Base-by-base conservation (phyloP, 257 asterid species). In the Nicotiana tabacum region DNA sequence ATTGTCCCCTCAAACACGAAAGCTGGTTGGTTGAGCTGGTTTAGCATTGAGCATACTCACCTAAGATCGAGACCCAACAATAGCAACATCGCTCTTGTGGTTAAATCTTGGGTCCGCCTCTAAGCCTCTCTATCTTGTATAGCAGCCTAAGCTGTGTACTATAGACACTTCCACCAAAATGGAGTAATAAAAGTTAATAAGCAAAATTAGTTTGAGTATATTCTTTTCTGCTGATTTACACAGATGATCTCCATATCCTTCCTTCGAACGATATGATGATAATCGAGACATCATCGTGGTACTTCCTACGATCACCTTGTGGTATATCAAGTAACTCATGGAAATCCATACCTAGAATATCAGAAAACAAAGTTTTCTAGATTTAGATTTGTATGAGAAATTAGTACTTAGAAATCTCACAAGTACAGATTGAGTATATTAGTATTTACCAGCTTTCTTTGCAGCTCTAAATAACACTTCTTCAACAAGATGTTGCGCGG, bases 401-500 rank as follows among this genome's bases (percentile, higher is more conserved):
- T 74, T 43, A 5, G 78, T 21, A 21, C 13, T 43, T 5, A 11
- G 35, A 6, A 3, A 11, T 13, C 43, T 48, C 62, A 48, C 0
- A 13, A 58, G 37, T 29, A 39, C 5, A 51, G 64, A 37, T 39
- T 43, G 51, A 43, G 51, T 43, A 39, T 37, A 37, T 43, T 12
- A 43, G 8, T 39, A 35, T 77, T 84, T 91, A 93, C 99, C 99
- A 29, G 99, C 98, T 89, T 93, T 90, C 85, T 96, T 96, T 65
- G 99, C 99, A 82, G 99, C 99, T 12, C 99, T 95, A 83, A 96
- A 96, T 1, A 96, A 78, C 18, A 96, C 97, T 86, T 96, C 99
- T 83, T 96, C 99, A 6, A 96, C 95, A 0, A 96, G 98, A 87
- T 96, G 99, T 27, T 96, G 99, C 6, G 99, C 98, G 1, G 99